Evolutionary conservation across 2,329 filamentous ascomycete genomes (phyloP).

Genomic region (Fusarium beomiforme): DNA sequence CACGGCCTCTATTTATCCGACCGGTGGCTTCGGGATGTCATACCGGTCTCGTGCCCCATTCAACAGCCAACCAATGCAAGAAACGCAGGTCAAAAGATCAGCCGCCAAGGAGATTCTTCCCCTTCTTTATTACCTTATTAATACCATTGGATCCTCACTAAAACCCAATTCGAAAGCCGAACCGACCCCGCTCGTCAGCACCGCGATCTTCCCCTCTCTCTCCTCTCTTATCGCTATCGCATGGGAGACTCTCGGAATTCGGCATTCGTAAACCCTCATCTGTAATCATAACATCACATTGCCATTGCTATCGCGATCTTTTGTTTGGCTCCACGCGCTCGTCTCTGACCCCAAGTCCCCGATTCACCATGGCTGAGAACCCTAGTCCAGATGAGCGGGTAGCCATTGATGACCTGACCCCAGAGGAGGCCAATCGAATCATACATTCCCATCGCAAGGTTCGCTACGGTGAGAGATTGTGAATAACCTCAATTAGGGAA

Average conservation of each 20-base stretch:
- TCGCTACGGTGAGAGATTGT: slow-evolving; percentile 66
- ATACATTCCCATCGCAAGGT: slow-evolving; percentile 77
- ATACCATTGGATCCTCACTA: neutral
- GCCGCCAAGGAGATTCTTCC: slow-evolving; percentile 12
- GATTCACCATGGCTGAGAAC: slow-evolving; percentile 56
- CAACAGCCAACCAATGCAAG: slow-evolving; percentile 29
- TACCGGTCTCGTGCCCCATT: slow-evolving; percentile 10
- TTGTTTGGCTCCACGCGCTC: slow-evolving; percentile 40
- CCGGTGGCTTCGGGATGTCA: slow-evolving; percentile 1
- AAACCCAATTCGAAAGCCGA: slow-evolving; percentile 36
- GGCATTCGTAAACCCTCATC: slow-evolving; percentile 47
- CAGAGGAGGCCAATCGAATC: slow-evolving; percentile 74
- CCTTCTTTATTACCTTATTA: slow-evolving; percentile 5
- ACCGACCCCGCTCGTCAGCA: slow-evolving; percentile 36
- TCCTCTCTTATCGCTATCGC: slow-evolving; percentile 23
- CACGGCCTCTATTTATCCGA: slow-evolving; percentile 27
- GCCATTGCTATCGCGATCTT: slow-evolving; percentile 32
- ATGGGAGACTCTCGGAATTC: slow-evolving; percentile 49
- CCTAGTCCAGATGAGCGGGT: slow-evolving; percentile 56
- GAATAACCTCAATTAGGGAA: slow-evolving; percentile 29
- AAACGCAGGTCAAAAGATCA: slow-evolving; percentile 11
- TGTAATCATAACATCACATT: slow-evolving; percentile 41
- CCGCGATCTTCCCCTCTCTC: slow-evolving; percentile 39
- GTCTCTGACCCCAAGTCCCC: slow-evolving; percentile 32
- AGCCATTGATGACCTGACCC: slow-evolving; percentile 66